Evolutionary conservation across 805 yeast species (phyloP), one percentile per base, ranked within the genome.

Genomic region (Ogataea zsoltii): DNA sequence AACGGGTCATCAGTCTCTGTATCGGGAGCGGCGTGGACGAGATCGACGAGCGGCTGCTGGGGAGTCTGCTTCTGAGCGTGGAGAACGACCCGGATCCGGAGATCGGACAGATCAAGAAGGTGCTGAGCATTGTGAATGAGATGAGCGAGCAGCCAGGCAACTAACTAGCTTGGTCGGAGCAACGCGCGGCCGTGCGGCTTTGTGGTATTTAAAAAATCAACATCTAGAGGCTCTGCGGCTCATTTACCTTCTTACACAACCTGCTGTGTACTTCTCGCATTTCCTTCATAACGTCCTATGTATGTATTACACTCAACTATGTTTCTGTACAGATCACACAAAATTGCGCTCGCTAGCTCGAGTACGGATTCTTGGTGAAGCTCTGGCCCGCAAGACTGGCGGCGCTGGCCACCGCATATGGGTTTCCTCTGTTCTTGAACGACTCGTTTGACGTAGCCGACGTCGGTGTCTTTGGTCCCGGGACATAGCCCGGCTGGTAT

Each of bases 61-160:
- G 88, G 53, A 96, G 92, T 4, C 73, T 92, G 41, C 79, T 94
- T 26, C 86, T 84, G 58, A 96, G 97, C 15, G 97, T 92, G 5
- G 96, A 91, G 51, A 85, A 92, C 50, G 91, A 85, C 60, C 85
- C 88, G 2, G 85, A 78, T 50, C 69, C 69, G 5, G 69, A 65
- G 35, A 62, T 65, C 33, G 56, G 61, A 10, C 68, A 65, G 45
- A 63, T 65, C 26, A 63, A 60, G 35, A 65, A 65, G 41, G 69
- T 64, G 31, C 44, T 65, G 21, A 61, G 63, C 34, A 63, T 64
- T 33, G 69, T 65, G 26, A 62, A 60, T 45, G 66, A 62, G 28
- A 36, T 61, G 38, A 65, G 61, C 30, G 49, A 44, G 35, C 43
- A 37, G 40, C 26, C 21, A 4, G 15, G 29, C n/a, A n/a, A n/a